Evolutionary conservation across 352 stramenopile genomes (phyloP).

Genomic region (Aphanomyces stellatus): DNA sequence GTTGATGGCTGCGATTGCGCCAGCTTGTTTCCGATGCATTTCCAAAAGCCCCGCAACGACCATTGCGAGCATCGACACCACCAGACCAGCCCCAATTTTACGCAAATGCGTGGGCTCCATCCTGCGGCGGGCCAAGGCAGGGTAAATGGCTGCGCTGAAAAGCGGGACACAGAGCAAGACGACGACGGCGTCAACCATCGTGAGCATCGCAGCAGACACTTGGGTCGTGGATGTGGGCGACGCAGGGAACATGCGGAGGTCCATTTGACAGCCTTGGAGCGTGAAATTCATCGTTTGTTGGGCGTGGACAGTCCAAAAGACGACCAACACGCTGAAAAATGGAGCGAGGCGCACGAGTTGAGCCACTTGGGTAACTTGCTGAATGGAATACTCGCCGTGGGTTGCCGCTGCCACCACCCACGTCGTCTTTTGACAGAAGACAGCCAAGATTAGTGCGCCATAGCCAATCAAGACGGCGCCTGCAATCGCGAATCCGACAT

Average conservation of each 20-base stretch:
- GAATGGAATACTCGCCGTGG: slow-evolving; percentile 41
- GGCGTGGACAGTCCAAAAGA: slow-evolving; percentile 80
- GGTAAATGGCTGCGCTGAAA: slow-evolving; percentile 80
- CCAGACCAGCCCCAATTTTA: slow-evolving; percentile 82
- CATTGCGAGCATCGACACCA: slow-evolving; percentile 77
- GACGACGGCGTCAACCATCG: slow-evolving; percentile 77
- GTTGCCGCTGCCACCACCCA: slow-evolving; percentile 54
- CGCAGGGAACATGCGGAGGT: slow-evolving; percentile 60
- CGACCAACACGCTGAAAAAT: slow-evolving; percentile 76
- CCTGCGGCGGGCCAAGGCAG: slow-evolving; percentile 46
- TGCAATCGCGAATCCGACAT: slow-evolving; percentile 49
- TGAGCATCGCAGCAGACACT: slow-evolving; percentile 80
- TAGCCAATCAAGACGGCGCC: slow-evolving; percentile 51
- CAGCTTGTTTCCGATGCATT: slow-evolving; percentile 52
- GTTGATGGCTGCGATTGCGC: slow-evolving; percentile 34
- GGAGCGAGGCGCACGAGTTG: slow-evolving; percentile 74
- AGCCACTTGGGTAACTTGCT: slow-evolving; percentile 57
- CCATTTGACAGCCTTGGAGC: slow-evolving; percentile 86
- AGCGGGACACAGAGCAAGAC: slow-evolving; percentile 88
- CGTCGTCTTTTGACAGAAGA: slow-evolving; percentile 43
- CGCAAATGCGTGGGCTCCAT: slow-evolving; percentile 69
- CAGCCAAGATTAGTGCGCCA: slow-evolving; percentile 58
- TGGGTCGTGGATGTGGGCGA: slow-evolving; percentile 41
- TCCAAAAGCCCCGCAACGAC: slow-evolving; percentile 57
- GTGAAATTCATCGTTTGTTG: slow-evolving; percentile 82